Conservation (phyloP, 495 filamentous ascomycete species). For the Xylaria castorea region DNA sequence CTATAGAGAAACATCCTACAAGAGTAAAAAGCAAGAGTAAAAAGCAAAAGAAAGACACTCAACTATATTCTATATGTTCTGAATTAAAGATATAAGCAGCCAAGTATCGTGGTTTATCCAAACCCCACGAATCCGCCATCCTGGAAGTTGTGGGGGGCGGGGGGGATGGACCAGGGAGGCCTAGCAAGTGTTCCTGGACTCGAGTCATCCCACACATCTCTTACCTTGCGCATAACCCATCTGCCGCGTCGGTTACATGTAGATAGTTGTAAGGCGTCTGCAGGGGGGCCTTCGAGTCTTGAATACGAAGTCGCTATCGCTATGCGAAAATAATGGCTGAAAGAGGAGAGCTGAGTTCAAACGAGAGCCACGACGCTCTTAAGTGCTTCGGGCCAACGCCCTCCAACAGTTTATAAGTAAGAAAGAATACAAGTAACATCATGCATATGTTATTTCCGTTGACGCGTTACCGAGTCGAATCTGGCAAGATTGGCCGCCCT, state of each 20-base stretch:
- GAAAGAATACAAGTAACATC: not conserved
- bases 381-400: not conserved
- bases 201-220: slow-evolving; percentile 12
- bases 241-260: slow-evolving; percentile 5
- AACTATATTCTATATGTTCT: not conserved
- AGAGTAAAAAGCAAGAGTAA: slow-evolving; percentile 2
- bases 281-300: not conserved
- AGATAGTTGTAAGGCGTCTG: not conserved
- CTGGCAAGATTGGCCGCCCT: slow-evolving; percentile 10
- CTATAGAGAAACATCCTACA: not conserved
- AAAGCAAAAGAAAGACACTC: slow-evolving; percentile 8
- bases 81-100: not conserved
- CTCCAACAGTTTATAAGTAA: not conserved
- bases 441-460: slow-evolving; percentile 4
- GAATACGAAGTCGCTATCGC: slow-evolving; percentile 5
- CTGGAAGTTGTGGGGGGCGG: slow-evolving; percentile 21
- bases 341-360: slow-evolving; percentile 8
- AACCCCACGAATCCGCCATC: slow-evolving; percentile 21
- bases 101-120: not conserved
- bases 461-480: not conserved
- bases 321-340: not conserved
- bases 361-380: not conserved
- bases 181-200: slow-evolving; percentile 1
- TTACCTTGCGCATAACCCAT: not conserved
- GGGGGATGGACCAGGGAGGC: slow-evolving; percentile 6